These are phyloP conservation scores for Bipolaris bicolor DNA, from an alignment of 2,329 filamentous ascomycete genomes.

Conservation along the genomic window DNA sequence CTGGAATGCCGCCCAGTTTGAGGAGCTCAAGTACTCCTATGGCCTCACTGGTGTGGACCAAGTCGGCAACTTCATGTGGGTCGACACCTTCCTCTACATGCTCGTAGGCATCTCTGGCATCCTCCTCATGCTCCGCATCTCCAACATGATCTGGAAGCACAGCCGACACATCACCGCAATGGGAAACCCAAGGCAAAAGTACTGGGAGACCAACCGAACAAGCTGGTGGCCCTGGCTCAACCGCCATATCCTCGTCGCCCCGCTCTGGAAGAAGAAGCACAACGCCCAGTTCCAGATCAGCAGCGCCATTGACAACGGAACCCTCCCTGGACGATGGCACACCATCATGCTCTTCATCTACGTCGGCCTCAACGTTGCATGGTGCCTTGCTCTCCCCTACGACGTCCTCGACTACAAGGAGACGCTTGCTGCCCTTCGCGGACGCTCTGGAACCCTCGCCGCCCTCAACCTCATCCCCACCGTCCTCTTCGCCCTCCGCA, in stretches of 20 bases:
- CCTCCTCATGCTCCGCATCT: constrained; percentile 51
- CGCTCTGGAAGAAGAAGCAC: constrained; percentile 75
- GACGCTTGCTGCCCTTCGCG: constrained; percentile 81
- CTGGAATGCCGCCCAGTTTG: constrained; percentile 40
- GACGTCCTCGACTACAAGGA: constrained; percentile 56
- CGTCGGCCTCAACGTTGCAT: constrained; percentile 74
- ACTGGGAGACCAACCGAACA: constrained; percentile 55
- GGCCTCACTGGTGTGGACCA: constrained; percentile 58
- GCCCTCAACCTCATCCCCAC: constrained; percentile 92
- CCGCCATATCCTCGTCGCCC: constrained; percentile 71
- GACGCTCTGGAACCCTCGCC: constrained; percentile 81
- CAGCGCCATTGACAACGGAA: constrained; percentile 72
- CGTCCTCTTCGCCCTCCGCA: constrained; percentile 85
- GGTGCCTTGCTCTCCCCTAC: constrained; percentile 73
- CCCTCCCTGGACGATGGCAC: constrained; percentile 80
- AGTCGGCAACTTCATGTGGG: constrained; percentile 54
- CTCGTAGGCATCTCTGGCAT: constrained; percentile 41
- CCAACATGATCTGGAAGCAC: constrained; percentile 52
- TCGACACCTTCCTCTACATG: constrained; percentile 52
- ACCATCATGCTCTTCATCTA: constrained; percentile 71
- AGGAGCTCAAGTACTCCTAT: constrained; percentile 48
- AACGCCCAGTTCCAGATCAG: constrained; percentile 76
- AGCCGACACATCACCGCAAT: constrained; percentile 55
- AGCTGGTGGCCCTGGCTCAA: constrained; percentile 63
- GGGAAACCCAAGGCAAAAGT: constrained; percentile 51